A percentile compares a stretch with the other conserved stretches of the same genome.
Conservation (phyloP, 306 rosid genomes). For the Benincasa hispida region DNA sequence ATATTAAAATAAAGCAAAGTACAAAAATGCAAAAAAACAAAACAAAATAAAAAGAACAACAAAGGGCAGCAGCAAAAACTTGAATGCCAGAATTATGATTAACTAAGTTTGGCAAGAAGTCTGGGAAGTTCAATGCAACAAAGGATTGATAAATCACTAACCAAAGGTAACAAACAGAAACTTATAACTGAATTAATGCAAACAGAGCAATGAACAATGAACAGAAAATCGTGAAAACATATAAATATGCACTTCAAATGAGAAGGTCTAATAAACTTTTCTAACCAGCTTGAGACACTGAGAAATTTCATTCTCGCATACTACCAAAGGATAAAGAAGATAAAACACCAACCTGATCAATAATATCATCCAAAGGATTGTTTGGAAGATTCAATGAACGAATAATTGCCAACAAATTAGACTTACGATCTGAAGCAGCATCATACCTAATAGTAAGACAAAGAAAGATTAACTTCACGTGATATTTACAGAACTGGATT, state of each 20-base stretch:
- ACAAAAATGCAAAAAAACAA: background rate
- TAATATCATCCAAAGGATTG: slow-evolving; percentile 91
- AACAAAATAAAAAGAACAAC: background rate
- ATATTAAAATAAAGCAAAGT: background rate
- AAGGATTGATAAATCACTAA: background rate
- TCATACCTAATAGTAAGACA: slow-evolving; percentile 53
- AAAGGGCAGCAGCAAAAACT: background rate
- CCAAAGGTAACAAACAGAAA: background rate
- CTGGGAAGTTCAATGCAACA: background rate
- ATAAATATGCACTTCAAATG: background rate
- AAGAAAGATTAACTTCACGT: background rate
- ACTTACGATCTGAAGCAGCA: slow-evolving; percentile 67
- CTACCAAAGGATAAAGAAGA: background rate
- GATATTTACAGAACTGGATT: background rate
- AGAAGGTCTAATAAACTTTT: no score
- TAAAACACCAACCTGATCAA: slow-evolving; percentile 60
- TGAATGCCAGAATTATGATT: background rate
- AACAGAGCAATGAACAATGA: background rate
- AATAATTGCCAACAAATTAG: slow-evolving; percentile 51
- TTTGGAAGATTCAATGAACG: slow-evolving; percentile 91
- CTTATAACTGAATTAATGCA: background rate
- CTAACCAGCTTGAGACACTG: background rate
- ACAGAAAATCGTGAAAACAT: background rate
- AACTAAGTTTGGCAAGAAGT: background rate
- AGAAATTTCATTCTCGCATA: background rate